These are phyloP conservation scores for Aquilaria agallochum DNA, from an alignment of 441 rosid species.

Conservation along the genomic window DNA sequence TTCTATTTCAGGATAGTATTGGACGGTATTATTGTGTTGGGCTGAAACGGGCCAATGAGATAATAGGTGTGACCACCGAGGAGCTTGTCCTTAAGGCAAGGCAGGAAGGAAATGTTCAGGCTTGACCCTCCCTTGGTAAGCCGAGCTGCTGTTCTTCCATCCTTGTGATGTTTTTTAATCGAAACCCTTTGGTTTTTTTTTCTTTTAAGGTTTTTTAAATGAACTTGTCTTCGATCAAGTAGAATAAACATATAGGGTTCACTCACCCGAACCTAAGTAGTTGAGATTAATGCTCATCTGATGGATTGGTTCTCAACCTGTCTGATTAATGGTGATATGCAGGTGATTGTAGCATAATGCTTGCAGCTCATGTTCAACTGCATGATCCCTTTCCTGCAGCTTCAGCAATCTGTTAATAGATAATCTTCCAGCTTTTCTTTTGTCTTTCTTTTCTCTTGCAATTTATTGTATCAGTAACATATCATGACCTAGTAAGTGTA, in stretches of 20 bases:
- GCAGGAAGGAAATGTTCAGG: conserved; percentile 31
- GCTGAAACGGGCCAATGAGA: conserved; percentile 86
- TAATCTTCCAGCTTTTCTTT: not conserved
- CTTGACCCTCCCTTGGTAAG: conserved; percentile 19
- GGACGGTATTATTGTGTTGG: conserved; percentile 74
- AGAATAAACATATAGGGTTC: too few relatives aligned
- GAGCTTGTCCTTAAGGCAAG: conserved; percentile 84
- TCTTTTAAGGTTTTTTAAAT: not conserved
- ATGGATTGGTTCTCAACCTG: not conserved
- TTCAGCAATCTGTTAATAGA: conserved; percentile 3
- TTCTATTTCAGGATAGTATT: conserved; percentile 57
- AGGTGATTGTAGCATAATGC: conserved; percentile 9
- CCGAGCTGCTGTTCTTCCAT: not conserved
- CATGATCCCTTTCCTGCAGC: not conserved
- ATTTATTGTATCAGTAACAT: not conserved
- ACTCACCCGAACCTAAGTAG: too few relatives aligned
- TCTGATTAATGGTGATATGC: not conserved
- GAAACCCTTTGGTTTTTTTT: too few relatives aligned
- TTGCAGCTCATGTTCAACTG: not conserved
- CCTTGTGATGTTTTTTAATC: too few relatives aligned
- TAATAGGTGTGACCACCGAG: conserved; percentile 91
- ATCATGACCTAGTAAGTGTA: not conserved
- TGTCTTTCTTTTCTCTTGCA: not conserved
- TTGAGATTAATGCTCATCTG: too few relatives aligned
- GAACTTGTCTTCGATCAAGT: too few relatives aligned